Base-by-base conservation (phyloP, 129 eudicot species). In the Tagetes patula region DNA sequence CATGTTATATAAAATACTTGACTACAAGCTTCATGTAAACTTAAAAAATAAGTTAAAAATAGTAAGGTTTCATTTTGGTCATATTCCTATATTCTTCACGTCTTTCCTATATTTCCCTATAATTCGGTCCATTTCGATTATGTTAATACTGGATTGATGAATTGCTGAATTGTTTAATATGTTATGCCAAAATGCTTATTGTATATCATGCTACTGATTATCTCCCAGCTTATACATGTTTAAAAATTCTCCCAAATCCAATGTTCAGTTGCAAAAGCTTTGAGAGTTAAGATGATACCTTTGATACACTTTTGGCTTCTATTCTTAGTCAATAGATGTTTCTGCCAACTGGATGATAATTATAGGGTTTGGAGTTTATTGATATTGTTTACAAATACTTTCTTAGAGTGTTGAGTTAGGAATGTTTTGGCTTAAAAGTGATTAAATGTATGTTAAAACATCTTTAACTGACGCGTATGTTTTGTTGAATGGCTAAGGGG, bases 11-110 rank as follows among this genome's bases (percentile, higher is more conserved):
- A 12, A 32, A 39, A 58, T 72, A 3, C 39, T 31, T 13, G 53
- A 39, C 53, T 41, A 39, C 11, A 71, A 55, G 66, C 39, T 71
- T 13, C 2, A 40, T 20, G 27, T 8, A 12, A 71, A 55, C 41
- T 40, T 55, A 49, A 71, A 14, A 0, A 42, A 31, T 30, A 9
- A 72, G 41, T 71, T 71, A 38, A 40, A 20, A 54, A 20, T 20
- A 43, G 9, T n/a, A 60, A 43, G 61, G 46, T 60, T 60, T 37
- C 37, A 9, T 73, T 43, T 61, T 2, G 6, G 12, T 37, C 63
- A 56, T 59, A 12, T 41, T 56, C 76, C 42, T 55, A 55, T 40
- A 54, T 71, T 54, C 53, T 72, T 56, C 56, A 71, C 4, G 54
- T 71, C 40, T 31, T 42, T 42, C 46, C 46, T 42, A 42, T 42